Base-by-base conservation (phyloP, 768 basidiomycete species). In the Mycena capillaripes region DNA sequence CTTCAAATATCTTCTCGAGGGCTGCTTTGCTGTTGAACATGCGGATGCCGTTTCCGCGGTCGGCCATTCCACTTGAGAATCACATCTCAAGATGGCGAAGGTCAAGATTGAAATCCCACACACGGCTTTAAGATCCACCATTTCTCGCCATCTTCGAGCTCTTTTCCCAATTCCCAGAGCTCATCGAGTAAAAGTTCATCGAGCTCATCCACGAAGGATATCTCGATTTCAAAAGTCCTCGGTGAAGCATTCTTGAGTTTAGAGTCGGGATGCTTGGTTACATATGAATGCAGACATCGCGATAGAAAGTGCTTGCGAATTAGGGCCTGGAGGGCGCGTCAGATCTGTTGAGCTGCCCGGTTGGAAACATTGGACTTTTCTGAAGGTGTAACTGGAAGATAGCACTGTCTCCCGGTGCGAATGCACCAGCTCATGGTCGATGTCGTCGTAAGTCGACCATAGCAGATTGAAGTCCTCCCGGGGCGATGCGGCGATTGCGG, bases 101-200 rank as follows among this genome's bases (percentile, higher is more conserved):
- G 21, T 59, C 30, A 30, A 58, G 65, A 19, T 66, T 38, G 34
- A 68, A 30, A 19, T 69, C 57, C 61, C 65, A 75, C 86, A 76
- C 72, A 88, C 87, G 98, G 97, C 83, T 99, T 99, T 61, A 99
- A 83, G 71, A 99, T 97, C 89, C 93, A 99, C 97, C 97, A 98
- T 32, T 83, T 84, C 5, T 77, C 73, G 14, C 83, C 78, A 36
- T 79, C 80, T 25, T 91, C 87, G 34, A 98, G 86, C 23, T 86
- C 84, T 53, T 87, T 82, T 8, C 89, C 90, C 17, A 99, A 88
- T 59, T 98, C 97, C 88, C 92, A 98, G 38, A 98, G 88, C 69
- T 99, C 98, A 81, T 99, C 97, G 34, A 89, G 82, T 89, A 97
- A 94, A 82, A 96, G 85, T 81, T 98, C 98, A 70, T 98, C 96